A percentile compares a stretch with the other conserved stretches of the same genome.
phyloP scores from a whole-genome alignment of 495 filamentous ascomycete species.

The Cenococcum geophilum region DNA sequence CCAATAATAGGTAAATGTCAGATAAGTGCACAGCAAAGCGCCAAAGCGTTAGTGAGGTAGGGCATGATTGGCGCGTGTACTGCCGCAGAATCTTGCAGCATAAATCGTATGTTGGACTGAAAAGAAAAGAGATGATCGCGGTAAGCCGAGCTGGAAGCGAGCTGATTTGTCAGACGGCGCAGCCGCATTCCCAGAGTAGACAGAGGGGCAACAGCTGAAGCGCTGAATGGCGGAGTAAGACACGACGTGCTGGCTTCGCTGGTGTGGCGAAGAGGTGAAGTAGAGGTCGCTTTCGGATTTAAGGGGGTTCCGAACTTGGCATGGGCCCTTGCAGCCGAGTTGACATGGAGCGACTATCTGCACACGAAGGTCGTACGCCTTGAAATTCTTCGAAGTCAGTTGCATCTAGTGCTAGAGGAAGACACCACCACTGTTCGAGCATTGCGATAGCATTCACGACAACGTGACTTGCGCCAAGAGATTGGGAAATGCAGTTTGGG shows the following conservation, averaged over 20 bases:
- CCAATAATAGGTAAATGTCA: too few relatives aligned
- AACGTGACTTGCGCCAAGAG: background rate
- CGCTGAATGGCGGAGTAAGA: background rate
- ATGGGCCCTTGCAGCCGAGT: background rate
- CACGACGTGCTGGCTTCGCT: background rate
- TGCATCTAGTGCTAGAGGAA: background rate
- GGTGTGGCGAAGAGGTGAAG: background rate
- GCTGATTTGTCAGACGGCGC: background rate
- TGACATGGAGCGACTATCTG: background rate
- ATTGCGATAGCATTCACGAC: background rate
- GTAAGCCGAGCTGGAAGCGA: background rate
- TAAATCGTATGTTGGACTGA: background rate
- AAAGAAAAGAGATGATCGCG: background rate
- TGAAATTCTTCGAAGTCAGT: background rate
- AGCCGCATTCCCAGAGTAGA: background rate
- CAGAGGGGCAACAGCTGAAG: background rate
- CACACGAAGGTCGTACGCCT: background rate
- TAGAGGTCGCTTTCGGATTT: background rate
- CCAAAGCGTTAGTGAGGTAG: too few relatives aligned
- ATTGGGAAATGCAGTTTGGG: background rate
- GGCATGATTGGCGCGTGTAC: too few relatives aligned
- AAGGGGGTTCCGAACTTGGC: conserved; percentile 1
- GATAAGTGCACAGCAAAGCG: too few relatives aligned
- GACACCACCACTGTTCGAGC: background rate
- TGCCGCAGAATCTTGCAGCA: too few relatives aligned